Evolutionary conservation across 768 basidiomycete genomes (phyloP).

Genomic region (Mycena capillaripes): DNA sequence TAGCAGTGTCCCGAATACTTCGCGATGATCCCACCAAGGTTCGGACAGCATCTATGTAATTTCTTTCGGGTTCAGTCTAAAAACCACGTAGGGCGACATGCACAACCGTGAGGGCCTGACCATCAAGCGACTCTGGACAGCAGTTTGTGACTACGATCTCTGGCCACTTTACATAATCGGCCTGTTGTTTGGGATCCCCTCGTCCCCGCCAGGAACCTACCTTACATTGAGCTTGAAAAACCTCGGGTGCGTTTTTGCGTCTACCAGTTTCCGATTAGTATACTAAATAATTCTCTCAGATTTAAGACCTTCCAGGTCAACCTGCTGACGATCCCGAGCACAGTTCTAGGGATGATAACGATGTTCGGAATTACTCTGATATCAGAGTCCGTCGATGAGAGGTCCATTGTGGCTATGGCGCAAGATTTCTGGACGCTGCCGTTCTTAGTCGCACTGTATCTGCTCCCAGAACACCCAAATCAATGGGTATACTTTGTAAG

Average conservation of each 20-base stretch:
- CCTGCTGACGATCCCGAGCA: slow-evolving; percentile 70
- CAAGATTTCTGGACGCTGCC: slow-evolving; percentile 74
- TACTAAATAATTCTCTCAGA: slow-evolving; percentile 43
- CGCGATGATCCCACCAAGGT: slow-evolving; percentile 76
- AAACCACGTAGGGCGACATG: slow-evolving; percentile 67
- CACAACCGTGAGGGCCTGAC: slow-evolving; percentile 77
- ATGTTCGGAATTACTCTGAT: slow-evolving; percentile 65
- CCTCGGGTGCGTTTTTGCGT: slow-evolving; percentile 57
- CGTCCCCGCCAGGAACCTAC: slow-evolving; percentile 63
- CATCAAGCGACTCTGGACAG: slow-evolving; percentile 62
- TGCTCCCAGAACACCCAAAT: slow-evolving; percentile 61
- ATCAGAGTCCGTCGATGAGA: slow-evolving; percentile 67
- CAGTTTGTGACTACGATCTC: slow-evolving; percentile 72
- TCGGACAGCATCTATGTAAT: background rate
- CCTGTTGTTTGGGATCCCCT: slow-evolving; percentile 66
- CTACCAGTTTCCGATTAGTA: background rate
- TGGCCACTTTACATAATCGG: slow-evolving; percentile 78
- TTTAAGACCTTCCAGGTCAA: slow-evolving; percentile 74
- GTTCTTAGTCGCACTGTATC: slow-evolving; percentile 69
- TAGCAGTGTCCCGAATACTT: slow-evolving; percentile 71
- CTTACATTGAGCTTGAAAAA: slow-evolving; percentile 70
- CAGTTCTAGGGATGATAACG: slow-evolving; percentile 63
- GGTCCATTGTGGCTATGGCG: slow-evolving; percentile 66
- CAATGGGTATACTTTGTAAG: slow-evolving; percentile 69
- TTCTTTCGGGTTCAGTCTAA: background rate